These are phyloP conservation scores for Mercurialis annua DNA, from an alignment of 345 rosid species.

Conservation along the genomic window DNA sequence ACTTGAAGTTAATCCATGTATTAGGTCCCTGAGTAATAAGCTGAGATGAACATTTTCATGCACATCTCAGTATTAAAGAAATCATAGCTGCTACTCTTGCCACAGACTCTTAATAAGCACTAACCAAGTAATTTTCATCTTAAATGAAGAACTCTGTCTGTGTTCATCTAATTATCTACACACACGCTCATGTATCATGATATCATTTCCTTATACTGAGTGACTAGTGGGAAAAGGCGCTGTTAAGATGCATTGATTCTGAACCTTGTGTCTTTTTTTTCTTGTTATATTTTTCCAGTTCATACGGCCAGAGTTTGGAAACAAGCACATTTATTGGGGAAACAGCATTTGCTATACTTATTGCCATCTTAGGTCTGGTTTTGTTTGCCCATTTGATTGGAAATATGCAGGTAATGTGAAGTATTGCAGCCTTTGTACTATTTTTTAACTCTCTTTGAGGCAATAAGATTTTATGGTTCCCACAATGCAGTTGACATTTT, in stretches of 20 bases:
- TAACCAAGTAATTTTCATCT: too few relatives aligned
- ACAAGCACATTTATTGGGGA: conserved; percentile 50
- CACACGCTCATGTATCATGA: too few relatives aligned
- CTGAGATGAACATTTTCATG: too few relatives aligned
- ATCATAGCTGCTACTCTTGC: too few relatives aligned
- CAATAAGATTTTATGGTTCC: background rate
- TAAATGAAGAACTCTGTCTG: too few relatives aligned
- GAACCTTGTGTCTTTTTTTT: background rate
- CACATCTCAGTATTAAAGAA: too few relatives aligned
- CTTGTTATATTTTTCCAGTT: conserved; percentile 30
- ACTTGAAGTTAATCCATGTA: background rate
- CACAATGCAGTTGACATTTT: background rate
- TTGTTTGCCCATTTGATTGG: conserved; percentile 54
- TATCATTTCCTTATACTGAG: too few relatives aligned
- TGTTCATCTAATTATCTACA: too few relatives aligned
- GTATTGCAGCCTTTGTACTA: background rate
- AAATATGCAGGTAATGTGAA: conserved; percentile 46
- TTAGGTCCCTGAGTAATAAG: background rate
- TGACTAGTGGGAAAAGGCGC: background rate
- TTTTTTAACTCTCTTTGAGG: background rate
- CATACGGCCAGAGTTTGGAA: conserved; percentile 39
- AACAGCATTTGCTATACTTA: conserved; percentile 42
- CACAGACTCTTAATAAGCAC: too few relatives aligned
- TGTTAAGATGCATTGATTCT: background rate
- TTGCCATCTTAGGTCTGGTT: conserved; percentile 45